These are phyloP conservation scores for Chaetomium olivaceum DNA, from an alignment of 2,329 filamentous ascomycete genomes.

Conservation along the genomic window DNA sequence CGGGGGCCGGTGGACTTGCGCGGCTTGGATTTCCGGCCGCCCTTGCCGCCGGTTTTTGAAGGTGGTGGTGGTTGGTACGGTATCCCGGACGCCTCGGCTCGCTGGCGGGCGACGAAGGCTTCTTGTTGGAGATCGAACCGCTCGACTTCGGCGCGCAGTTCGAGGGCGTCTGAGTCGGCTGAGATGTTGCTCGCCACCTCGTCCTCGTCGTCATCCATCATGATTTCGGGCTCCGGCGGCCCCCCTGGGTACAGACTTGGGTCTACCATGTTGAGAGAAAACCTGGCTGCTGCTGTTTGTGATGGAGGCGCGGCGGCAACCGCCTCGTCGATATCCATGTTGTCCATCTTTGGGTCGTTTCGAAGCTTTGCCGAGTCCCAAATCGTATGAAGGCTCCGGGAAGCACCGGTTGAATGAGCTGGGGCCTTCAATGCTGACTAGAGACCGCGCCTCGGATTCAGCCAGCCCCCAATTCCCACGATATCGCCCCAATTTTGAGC, in stretches of 20 bases:
- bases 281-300: neutral
- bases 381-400: neutral
- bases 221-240: constrained; percentile 5
- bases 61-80: constrained; percentile 21
- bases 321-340: constrained; percentile 28
- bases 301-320: neutral
- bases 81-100: constrained; percentile 27
- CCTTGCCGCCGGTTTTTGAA: constrained; percentile 9
- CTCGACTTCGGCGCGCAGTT: constrained; percentile 43
- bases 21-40: constrained; percentile 15
- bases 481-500: neutral
- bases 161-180: constrained; percentile 45
- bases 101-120: constrained; percentile 39
- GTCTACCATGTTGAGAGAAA: constrained; percentile 25
- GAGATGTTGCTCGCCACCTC: constrained; percentile 36
- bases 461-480: neutral
- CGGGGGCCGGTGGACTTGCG: constrained; percentile 46
- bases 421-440: neutral
- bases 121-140: constrained; percentile 42
- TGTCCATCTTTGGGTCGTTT: constrained; percentile 11
- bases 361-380: neutral
- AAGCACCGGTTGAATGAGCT: neutral
- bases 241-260: constrained; percentile 18
- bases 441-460: neutral
- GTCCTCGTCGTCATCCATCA: constrained; percentile 29